phyloP scores from a whole-genome alignment of 2,329 filamentous ascomycete genomes.

The Shiraia bambusicola region DNA sequence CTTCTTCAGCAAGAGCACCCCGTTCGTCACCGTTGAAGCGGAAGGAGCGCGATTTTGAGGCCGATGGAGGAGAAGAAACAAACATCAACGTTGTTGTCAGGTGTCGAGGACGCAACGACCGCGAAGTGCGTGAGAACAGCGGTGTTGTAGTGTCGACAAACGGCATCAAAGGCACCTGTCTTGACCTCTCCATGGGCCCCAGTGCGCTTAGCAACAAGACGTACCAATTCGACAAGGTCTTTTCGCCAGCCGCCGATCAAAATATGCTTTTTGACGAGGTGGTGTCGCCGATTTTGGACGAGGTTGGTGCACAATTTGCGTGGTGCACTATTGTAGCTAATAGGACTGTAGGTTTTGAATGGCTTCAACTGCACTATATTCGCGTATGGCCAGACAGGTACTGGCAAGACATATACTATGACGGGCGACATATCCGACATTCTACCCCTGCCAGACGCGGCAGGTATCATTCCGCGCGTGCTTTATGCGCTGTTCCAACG shows the following conservation, averaged over 20 bases:
- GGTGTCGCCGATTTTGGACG: constrained; percentile 86
- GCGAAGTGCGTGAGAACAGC: constrained; percentile 92
- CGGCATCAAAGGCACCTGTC: constrained; percentile 79
- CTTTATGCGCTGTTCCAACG: constrained; percentile 84
- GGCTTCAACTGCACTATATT: constrained; percentile 99
- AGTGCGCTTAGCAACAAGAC: constrained; percentile 93
- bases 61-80: constrained; percentile 71
- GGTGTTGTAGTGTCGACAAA: constrained; percentile 87
- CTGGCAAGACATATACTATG: constrained; percentile 99
- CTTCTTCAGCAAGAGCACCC: constrained; percentile 51
- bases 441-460: constrained; percentile 83
- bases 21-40: constrained; percentile 66
- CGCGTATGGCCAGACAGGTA: constrained; percentile 96
- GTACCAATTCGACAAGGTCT: constrained; percentile 96
- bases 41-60: constrained; percentile 82
- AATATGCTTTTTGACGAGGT: constrained; percentile 93
- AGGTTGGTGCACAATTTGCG: constrained; percentile 65
- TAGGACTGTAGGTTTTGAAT: constrained; percentile 69
- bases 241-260: constrained; percentile 92
- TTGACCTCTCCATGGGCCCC: constrained; percentile 89
- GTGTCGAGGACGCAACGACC: constrained; percentile 87
- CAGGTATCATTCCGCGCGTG: constrained; percentile 92
- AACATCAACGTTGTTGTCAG: constrained; percentile 98
- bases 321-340: constrained; percentile 8
- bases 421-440: constrained; percentile 95